Base-by-base conservation (phyloP, 106 monocot genomes). In the Acanthochlamys bracteata region DNA sequence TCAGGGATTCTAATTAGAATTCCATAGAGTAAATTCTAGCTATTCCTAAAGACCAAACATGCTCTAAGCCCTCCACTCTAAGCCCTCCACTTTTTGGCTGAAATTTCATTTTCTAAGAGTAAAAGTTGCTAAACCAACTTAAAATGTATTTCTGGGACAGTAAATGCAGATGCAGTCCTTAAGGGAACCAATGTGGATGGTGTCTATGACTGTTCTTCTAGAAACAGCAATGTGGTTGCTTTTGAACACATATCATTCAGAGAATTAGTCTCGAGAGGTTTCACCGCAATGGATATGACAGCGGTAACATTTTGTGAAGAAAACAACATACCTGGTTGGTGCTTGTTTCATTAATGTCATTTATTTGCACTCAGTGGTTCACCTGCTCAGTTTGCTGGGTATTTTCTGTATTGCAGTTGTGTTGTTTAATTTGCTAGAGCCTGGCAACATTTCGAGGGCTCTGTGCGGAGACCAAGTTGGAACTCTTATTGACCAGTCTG, bases 391-490 rank as follows among this genome's bases (percentile, higher is more conserved):
- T 9, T 25, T 61, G 4, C 10, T 11, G 56, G 21, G 20, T 57
- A 17, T 21, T 4, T 53, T 20, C 56, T 47, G 14, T 24, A 24
- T 33, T 69, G 74, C 85, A 99, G 98, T 99, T 70, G 83, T 99
- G 27, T 63, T 99, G 42, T 99, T 99, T 75, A 89, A 99, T 67
- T 57, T 99, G 25, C 59, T 92, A n/a, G 92, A 92, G 59, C 74
- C 92, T 42, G 83, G 89, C 47, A 88, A 86, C 65, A 80, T 99
- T 68, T 99, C 89, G 40, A 85, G 81, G 59, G 98, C 92, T 8
- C 73, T 99, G 16, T 86, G 88, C 73, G 98, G 98, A 51, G 98
- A 92, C 40, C 98, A 89, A 71, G 80, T 99, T 39, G 98, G 98
- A 39, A 82, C 71, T 12, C 77, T 92, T 6, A 72, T 99, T 26